Base-by-base conservation (phyloP, 2,329 filamentous ascomycete species). In the Aspergillus vadensis region DNA sequence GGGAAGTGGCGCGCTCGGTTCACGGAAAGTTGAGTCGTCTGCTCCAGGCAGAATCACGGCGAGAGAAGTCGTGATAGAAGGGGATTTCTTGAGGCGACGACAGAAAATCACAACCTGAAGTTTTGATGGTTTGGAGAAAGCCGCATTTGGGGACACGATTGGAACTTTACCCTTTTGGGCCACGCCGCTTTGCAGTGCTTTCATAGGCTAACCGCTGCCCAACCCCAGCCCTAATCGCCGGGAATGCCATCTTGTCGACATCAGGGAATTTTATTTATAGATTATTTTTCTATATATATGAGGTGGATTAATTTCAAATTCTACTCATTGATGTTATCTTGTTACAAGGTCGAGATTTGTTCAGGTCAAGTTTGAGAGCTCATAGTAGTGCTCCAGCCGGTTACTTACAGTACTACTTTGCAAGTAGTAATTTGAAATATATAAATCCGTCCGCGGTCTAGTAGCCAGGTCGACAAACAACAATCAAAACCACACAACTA, bases 31-130 rank as follows among this genome's bases (percentile, higher is more conserved):
- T 55, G 62, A 36, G 59, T 52, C 57, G 58, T 74, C 75, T 77
- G 75, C 75, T 70, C 75, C 75, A 76, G 75, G 75, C 75, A 77
- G 75, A 71, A 67, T 62, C 60, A 64, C 51, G 59, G 65, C 59
- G 55, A 57, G 60, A 36, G 32, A 12, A 50, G 65, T 58, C 61
- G 65, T 66, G 62, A 63, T 58, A 61, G 56, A 60, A 59, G 59
- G 39, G 32, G 32, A 36, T 36, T 36, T 59, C 17, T 36, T 48
- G 59, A 62, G 56, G 49, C 55, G 60, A 58, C 60, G 59, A 61
- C 57, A 48, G 63, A 61, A 65, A 65, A 59, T 62, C 64, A 64
- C 63, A 68, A 65, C 59, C 59, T 67, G 67, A 74, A 70, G 71
- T 70, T 75, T 73, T 66, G 69, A 65, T 70, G 60, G 60, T 66